Evolutionary conservation across 345 rosid species (phyloP), one percentile per base, ranked within the genome.

Genomic region (Acer negundo): DNA sequence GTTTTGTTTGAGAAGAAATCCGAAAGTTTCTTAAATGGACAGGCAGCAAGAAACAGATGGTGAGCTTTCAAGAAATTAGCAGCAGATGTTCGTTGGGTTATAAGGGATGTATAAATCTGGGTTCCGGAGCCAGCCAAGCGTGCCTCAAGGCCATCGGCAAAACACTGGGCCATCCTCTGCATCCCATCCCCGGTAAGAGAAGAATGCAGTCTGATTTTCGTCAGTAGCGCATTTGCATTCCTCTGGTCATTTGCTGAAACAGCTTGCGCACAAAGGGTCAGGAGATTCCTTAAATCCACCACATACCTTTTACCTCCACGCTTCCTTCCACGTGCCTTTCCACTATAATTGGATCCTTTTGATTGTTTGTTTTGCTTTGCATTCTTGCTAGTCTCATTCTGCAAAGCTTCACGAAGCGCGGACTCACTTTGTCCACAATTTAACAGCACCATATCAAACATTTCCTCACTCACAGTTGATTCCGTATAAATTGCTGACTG

Each of bases 211-310:
- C 89, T 83, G 47, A 86, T 89, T 78, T 89, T 89, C 80, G 78
- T 82, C 72, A 87, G 78, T 11, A 77, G 76, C 26, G 84, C 87
- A 72, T 47, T 74, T 0, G 92, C 85, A 69, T 51, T 82, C 81
- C 88, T 84, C 49, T 78, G 62, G 72, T 87, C 87, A 78, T 79
- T 71, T 2, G 75, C 72, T 7, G 86, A 87, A 58, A 89, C 86
- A 46, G 92, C 82, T 75, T 89, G 90, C 7, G 93, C 95, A 81
- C 90, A 91, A 76, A 82, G 87, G 6, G 84, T 78, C 75, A 89
- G 67, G 15, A 88, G 88, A 77, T 83, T 84, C 78, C 88, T 81
- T 58, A 89, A 80, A 85, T 91, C 95, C 23, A 86, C 88, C 24
- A 84, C 72, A 76, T 82, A 84, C 73, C 11, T 77, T 75, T 85